Evolutionary conservation across 371 early-diverging fungal species (phyloP), one percentile per base, ranked within the genome.

Genomic region (Actinomucor elegans): DNA sequence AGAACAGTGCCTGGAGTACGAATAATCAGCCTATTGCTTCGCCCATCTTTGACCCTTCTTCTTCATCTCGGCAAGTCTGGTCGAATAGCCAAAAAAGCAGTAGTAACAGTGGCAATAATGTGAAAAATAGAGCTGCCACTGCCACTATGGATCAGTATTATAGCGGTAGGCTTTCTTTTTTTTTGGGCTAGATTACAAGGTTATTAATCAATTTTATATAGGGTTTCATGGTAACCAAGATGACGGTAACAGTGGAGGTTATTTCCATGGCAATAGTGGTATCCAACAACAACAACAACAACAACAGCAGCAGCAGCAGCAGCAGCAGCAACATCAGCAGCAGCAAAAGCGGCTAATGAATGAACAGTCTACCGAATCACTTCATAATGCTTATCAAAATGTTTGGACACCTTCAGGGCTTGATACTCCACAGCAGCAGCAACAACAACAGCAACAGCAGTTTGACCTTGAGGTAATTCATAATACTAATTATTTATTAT

Each of bases 1-100:
- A 27, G 0, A 48, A 41, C n/a, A 23, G 26, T 29, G 31, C 37
- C 9, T 57, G 57, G 57, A 57, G 45, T 8, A 28, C 35, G 5
- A 41, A 55, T 34, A 44, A 44, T 26, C 57, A 57, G 17, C 31
- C 44, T 36, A 24, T 57, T 6, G 35, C 44, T 20, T 50, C 60
- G 26, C 60, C 60, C 18, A 48, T 59, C 24, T 48, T 45, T 23
- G 53, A 59, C 32, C 54, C 60, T 43, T 45, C 61, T 15, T 53
- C 49, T 24, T 61, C 61, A 14, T 35, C 61, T 45, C 55, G 56
- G 21, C 61, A 55, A 61, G 44, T 55, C 5, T 61, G 61, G 61
- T 51, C 56, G 0, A 48, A 38, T 41, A 49, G 29, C 41, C 43
- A 57, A n/a, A 49, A 31, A 10, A 17, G 27, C 21, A 28, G n/a